These are phyloP conservation scores for Ustulina deusta DNA, from an alignment of 2,329 filamentous ascomycete species.

Conservation along the genomic window DNA sequence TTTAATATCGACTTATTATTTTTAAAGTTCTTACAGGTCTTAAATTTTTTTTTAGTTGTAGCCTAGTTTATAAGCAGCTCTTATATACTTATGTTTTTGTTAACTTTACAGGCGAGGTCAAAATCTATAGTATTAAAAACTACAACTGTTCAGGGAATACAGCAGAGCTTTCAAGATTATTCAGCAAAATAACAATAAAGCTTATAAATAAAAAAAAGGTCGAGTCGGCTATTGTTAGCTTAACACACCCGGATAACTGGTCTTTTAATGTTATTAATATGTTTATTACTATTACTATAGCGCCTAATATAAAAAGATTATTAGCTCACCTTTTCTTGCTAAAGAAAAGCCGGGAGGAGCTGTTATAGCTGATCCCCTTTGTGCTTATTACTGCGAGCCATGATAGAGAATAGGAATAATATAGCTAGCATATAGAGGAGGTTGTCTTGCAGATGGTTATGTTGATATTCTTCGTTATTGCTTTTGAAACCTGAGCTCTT, in stretches of 20 bases:
- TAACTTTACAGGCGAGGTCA: conserved; percentile 12
- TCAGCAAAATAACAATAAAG: conserved; percentile 16
- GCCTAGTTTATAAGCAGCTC: conserved; percentile 8
- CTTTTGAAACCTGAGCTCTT: too few species aligned
- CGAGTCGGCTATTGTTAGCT: not conserved
- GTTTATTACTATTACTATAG: conserved; percentile 6
- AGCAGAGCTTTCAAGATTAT: conserved; percentile 5
- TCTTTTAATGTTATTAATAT: conserved; percentile 2
- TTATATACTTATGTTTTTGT: conserved; percentile 10
- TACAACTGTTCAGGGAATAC: conserved; percentile 1
- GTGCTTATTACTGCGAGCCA: too few species aligned
- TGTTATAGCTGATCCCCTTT: conserved; percentile 9
- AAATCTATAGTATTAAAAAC: conserved; percentile 24
- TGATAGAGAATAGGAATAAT: too few species aligned
- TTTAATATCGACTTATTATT: not conserved
- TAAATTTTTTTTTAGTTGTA: conserved; percentile 17
- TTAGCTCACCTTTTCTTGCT: conserved; percentile 11
- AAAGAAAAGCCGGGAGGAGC: conserved; percentile 20
- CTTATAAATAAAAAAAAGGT: conserved; percentile 17
- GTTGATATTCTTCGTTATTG: too few species aligned
- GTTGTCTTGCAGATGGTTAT: too few species aligned
- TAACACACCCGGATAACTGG: conserved; percentile 1
- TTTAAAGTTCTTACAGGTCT: conserved; percentile 12
- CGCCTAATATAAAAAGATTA: not conserved
- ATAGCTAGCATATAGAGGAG: too few species aligned